Base-by-base conservation (phyloP, 106 monocot genomes). In the Allium cepa region DNA sequence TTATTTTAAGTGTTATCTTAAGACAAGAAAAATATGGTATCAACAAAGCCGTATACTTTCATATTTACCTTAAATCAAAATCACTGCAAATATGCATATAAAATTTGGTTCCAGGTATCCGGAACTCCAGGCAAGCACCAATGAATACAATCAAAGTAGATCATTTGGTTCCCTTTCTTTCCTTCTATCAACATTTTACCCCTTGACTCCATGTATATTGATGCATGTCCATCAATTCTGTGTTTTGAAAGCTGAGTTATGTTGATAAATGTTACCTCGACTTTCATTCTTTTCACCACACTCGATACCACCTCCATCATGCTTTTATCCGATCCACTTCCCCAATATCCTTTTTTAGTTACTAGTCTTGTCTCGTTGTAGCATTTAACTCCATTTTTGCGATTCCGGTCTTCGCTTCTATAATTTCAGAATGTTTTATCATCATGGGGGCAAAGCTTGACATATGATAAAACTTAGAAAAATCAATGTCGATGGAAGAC, bases 71-170 rank as follows among this genome's bases (percentile, higher is more conserved):
- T 36, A 36, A 36, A 36, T 36, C 36, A 36, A 36, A 36, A 36
- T 36, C 36, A 66, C 28, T 69, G 1, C 69, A 82, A 70, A 53
- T 82, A 66, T 22, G 77, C 69, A 73, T 73, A 77, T 70, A 82
- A 59, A 59, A 82, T 77, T 57, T 77, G 65, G 17, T 82, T 82
- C 82, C 82, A 82, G 47, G 82, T 77, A 77, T 82, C 77, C 2
- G 82, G 82, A 57, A 77, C 77, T 16, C 82, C 82, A 48, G 82
- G 82, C 58, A 81, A 56, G 14, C 82, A 82, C 82, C 82, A 82
- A 48, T 81, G 81, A 45, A 81, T 77, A 65, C 81, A 81, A 60
- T 81, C 81, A 7, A 72, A 72, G 26, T 66, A 82, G 5, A 73
- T 16, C 1, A 56, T 49, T 5, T 78, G 78, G 17, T 75, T 57